Evolutionary conservation across 345 rosid species (phyloP), one percentile per base, ranked within the genome.

Genomic region (Populus deltoides): DNA sequence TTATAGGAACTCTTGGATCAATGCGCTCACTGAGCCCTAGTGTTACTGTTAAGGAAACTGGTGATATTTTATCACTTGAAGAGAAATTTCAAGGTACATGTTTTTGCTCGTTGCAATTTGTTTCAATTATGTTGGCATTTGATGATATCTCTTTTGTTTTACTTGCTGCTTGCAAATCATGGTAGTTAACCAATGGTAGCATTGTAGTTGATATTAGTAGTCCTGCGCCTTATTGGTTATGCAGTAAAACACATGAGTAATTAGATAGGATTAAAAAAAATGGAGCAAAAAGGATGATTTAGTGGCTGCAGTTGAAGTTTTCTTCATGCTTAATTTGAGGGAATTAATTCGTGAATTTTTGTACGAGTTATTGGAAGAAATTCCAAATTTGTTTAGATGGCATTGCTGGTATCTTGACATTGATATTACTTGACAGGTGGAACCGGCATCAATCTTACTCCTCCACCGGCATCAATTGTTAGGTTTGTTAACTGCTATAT

Each of bases 371-470:
- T 53, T 22, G 61, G 10, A 53, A 53, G 61, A 53, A 22, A 53
- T 53, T 53, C 25, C 17, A 53, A 6, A 20, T 43, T 51, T 61
- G 33, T 77, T 12, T 68, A 51, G 20, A 68, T 39, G 68, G 20
- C 31, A 38, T 75, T 75, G 74, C 45, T 47, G 53, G 39, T 71
- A 16, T 81, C 71, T 55, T 82, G 24, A 75, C 38, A 24, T 16
- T 41, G 72, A 68, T 74, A 36, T 76, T 79, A 3, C 81, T 78
- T 84, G 71, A 53, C 90, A 93, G 99, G 99, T 73, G 98, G 99
- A 86, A 95, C 99, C 71, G 99, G 98, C 89, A 92, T 95, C 84
- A 95, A 95, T 80, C 92, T 95, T 78, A 95, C 98, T 71, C 99
- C 99, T 38, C 98, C 98, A 22, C 99, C 99, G 8, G 73, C 83